A percentile compares a stretch with the other conserved stretches of the same genome.
Conservation (phyloP, 305 asterid genomes). For the Solanum hybrid region DNA sequence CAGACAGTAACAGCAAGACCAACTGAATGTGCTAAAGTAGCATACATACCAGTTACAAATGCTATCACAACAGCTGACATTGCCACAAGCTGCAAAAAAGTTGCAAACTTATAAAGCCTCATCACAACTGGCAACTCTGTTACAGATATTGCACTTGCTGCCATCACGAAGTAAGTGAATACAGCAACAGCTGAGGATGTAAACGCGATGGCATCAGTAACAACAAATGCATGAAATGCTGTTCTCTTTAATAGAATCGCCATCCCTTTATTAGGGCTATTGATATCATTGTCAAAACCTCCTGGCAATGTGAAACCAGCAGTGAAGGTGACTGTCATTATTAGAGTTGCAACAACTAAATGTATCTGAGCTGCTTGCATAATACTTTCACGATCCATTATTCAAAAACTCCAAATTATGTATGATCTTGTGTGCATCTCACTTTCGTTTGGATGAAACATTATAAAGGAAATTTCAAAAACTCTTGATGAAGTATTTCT, state of each 20-base stretch:
- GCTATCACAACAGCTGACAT: neutral
- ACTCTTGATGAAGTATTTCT: neutral
- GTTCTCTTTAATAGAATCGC: neutral
- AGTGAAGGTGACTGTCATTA: slow-evolving; percentile 18
- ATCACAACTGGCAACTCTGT: neutral
- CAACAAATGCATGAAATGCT: slow-evolving; percentile 10
- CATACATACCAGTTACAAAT: neutral
- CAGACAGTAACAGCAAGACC: neutral
- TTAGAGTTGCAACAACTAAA: slow-evolving; percentile 16
- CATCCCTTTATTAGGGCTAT: slow-evolving; percentile 8
- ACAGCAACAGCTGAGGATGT: slow-evolving; percentile 8
- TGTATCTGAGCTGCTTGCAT: slow-evolving; percentile 6
- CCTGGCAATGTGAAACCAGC: slow-evolving; percentile 20
- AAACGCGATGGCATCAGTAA: slow-evolving; percentile 7
- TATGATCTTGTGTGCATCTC: neutral
- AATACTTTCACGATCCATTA: neutral
- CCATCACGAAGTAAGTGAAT: neutral
- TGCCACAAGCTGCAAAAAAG: neutral
- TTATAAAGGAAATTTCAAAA: neutral
- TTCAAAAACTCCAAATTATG: neutral
- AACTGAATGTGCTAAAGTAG: neutral
- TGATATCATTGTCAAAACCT: neutral
- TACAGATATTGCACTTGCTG: neutral
- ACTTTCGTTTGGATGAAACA: neutral
- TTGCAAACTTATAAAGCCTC: neutral